Evolutionary conservation across 208 protist genomes (phyloP).

Genomic region (Tetramitus jugosus): DNA sequence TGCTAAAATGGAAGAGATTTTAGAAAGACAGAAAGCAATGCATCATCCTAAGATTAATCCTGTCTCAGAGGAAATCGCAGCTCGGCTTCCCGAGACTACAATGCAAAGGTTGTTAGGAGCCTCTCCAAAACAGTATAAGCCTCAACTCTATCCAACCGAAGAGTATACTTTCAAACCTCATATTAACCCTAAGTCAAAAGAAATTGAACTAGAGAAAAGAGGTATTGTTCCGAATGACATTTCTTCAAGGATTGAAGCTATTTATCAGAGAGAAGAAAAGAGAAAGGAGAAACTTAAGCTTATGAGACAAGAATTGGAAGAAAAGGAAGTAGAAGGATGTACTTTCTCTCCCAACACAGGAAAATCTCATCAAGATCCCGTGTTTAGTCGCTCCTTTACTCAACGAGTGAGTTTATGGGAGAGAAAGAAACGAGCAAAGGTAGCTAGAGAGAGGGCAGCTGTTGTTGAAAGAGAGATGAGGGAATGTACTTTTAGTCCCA

Average conservation of each 20-base stretch:
- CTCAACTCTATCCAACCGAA: background rate
- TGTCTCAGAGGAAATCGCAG: constrained; percentile 9
- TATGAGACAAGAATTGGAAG: background rate
- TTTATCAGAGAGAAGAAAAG: background rate
- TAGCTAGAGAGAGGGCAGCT: background rate
- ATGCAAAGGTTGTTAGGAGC: background rate
- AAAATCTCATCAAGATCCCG: background rate
- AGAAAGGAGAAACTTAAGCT: background rate
- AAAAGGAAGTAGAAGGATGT: constrained; percentile 8
- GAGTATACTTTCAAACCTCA: constrained; percentile 3
- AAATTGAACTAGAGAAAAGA: background rate
- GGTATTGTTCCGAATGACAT: background rate
- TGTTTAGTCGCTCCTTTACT: background rate
- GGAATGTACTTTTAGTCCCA: constrained; percentile 15
- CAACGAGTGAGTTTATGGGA: background rate
- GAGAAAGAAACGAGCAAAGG: background rate
- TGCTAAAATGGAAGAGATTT: too few species aligned
- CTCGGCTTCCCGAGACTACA: background rate
- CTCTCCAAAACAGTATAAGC: background rate
- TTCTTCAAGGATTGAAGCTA: background rate
- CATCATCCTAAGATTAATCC: background rate
- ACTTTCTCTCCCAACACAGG: background rate
- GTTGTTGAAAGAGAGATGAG: background rate
- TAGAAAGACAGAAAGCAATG: background rate
- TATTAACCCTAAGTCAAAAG: background rate